These are phyloP conservation scores for Phalaenopsis equestris DNA, from an alignment of 106 monocot genomes.

Conservation along the genomic window DNA sequence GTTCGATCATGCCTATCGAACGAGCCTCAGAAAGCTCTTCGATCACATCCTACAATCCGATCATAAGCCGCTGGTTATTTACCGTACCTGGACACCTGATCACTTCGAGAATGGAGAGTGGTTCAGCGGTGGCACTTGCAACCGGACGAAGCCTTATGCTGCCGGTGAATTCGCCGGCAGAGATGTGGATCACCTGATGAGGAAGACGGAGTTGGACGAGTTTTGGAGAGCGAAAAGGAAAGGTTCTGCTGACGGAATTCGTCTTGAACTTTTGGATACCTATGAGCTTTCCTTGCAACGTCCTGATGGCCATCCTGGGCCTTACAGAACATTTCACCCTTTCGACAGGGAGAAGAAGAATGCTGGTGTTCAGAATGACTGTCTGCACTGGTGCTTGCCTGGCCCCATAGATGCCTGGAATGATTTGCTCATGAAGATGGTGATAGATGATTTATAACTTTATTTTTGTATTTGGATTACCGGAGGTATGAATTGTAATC, in stretches of 20 bases:
- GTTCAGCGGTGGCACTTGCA: conserved; percentile 55
- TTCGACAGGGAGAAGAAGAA: conserved; percentile 31
- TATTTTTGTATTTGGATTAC: background rate
- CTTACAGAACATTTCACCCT: conserved; percentile 47
- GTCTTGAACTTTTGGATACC: conserved; percentile 42
- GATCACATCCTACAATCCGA: conserved; percentile 18
- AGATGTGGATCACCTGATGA: conserved; percentile 35
- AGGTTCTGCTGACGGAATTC: background rate
- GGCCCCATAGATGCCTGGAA: conserved; percentile 52
- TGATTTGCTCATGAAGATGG: conserved; percentile 52
- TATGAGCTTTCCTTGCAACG: conserved; percentile 43
- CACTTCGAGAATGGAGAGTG: conserved; percentile 69
- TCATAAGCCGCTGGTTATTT: conserved; percentile 43
- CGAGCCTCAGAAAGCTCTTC: conserved; percentile 24
- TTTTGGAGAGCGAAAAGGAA: conserved; percentile 19
- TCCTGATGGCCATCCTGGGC: conserved; percentile 60
- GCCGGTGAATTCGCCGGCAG: conserved; percentile 28
- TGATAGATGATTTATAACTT: conserved; percentile 2
- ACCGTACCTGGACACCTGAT: conserved; percentile 60
- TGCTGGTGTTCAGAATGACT: conserved; percentile 41
- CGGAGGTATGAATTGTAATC: too few species aligned
- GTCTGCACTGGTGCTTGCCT: conserved; percentile 37
- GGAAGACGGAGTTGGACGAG: conserved; percentile 40
- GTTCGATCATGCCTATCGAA: conserved; percentile 29
- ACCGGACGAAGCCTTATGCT: conserved; percentile 39